Evolutionary conservation across 805 yeast genomes (phyloP).

Genomic region (Komagataella pastoris): DNA sequence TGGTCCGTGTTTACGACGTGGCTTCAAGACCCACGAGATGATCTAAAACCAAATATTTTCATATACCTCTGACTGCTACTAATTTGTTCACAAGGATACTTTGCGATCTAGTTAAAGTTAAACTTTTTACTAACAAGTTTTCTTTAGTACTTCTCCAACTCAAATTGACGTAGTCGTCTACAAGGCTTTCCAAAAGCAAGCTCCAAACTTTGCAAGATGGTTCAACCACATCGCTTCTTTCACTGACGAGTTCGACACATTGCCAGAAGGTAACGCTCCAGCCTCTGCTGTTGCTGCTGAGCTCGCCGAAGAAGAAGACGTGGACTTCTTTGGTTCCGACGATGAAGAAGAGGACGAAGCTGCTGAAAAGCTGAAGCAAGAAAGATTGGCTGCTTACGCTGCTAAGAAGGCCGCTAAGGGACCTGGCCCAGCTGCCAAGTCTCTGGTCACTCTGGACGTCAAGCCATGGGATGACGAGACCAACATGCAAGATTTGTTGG

Average conservation of each 20-base stretch:
- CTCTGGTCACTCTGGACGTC: constrained; percentile 91
- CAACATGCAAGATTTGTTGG: constrained; percentile 77
- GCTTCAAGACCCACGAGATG: constrained; percentile 91
- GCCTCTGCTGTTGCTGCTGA: constrained; percentile 48
- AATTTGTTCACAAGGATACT: neutral
- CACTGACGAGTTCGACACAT: constrained; percentile 68
- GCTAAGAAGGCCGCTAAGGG: constrained; percentile 96
- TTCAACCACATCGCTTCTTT: constrained; percentile 94
- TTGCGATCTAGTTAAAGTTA: neutral
- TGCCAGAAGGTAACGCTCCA: constrained; percentile 70
- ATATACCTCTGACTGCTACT: neutral
- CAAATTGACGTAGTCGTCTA: constrained; percentile 92
- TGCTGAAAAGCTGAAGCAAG: constrained; percentile 94
- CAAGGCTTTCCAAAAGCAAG: constrained; percentile 86
- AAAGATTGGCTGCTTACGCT: constrained; percentile 96
- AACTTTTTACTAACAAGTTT: neutral
- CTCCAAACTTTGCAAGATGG: constrained; percentile 97
- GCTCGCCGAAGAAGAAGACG: constrained; percentile 86
- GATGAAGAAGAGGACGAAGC: constrained; percentile 94
- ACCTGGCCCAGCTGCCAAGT: constrained; percentile 98
- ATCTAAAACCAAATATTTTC: constrained; percentile 35
- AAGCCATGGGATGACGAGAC: constrained; percentile 99
- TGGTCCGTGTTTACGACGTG: constrained; percentile 98
- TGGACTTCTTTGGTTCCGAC: constrained; percentile 81
- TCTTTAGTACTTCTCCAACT: constrained; percentile 66